Evolutionary conservation across 306 rosid species (phyloP).

Genomic region (Geum urbanum): DNA sequence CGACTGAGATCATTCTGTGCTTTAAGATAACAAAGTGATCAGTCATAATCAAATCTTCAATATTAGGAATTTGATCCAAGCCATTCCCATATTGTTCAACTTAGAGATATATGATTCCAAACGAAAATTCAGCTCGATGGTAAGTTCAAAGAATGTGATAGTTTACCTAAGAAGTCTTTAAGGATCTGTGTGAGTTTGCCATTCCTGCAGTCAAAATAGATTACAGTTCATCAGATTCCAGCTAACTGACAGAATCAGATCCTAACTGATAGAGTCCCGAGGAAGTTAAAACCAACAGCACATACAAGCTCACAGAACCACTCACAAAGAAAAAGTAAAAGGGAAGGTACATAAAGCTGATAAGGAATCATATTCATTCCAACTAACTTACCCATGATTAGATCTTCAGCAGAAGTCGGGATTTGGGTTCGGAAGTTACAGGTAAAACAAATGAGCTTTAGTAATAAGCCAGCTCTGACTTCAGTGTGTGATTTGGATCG

Average conservation of each 20-base stretch:
- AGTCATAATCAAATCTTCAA: too few relatives aligned
- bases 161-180: slow-evolving; percentile 86
- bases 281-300: neutral
- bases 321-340: slow-evolving; percentile 8
- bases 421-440: too few relatives aligned
- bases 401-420: too few relatives aligned
- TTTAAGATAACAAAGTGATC: neutral
- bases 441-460: too few relatives aligned
- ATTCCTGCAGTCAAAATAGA: slow-evolving; percentile 67
- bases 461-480: too few relatives aligned
- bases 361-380: slow-evolving; percentile 8
- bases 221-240: slow-evolving; percentile 13
- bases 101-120: neutral
- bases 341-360: slow-evolving; percentile 20
- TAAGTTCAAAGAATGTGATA: slow-evolving; percentile 20
- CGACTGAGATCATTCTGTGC: neutral
- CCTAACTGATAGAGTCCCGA: slow-evolving; percentile 13
- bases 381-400: slow-evolving; percentile 43
- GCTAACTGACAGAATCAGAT: slow-evolving; percentile 15
- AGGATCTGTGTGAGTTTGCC: slow-evolving; percentile 95
- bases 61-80: too few relatives aligned
- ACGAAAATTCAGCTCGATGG: neutral
- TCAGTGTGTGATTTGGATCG: too few relatives aligned
- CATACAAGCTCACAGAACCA: neutral
- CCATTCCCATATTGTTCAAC: neutral